Evolutionary conservation across 2,329 filamentous ascomycete genomes (phyloP).

Genomic region (Sporothrix dimorphospora): DNA sequence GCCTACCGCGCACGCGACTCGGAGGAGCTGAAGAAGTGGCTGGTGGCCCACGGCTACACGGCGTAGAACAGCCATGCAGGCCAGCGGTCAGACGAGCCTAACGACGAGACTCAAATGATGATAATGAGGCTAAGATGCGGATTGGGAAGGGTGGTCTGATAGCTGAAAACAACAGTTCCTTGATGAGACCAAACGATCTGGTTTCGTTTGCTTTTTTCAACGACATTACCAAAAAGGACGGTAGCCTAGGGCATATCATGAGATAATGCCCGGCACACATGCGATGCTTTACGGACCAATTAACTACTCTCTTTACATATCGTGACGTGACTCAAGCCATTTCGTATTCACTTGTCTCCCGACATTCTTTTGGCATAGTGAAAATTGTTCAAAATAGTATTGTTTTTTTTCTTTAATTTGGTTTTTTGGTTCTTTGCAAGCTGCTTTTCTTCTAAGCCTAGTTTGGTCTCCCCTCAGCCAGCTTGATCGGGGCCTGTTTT

Average conservation of each 20-base stretch:
- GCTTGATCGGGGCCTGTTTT: slow-evolving; percentile 7
- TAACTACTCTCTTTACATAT: background rate
- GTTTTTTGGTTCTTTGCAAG: slow-evolving; percentile 16
- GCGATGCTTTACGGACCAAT: background rate
- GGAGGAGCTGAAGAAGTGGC: slow-evolving; percentile 64
- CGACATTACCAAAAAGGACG: background rate
- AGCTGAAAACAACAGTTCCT: background rate
- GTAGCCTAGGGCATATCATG: background rate
- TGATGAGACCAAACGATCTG: background rate
- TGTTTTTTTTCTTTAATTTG: background rate
- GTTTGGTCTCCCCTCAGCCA: background rate
- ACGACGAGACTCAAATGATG: background rate
- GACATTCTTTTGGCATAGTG: background rate
- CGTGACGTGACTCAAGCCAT: background rate
- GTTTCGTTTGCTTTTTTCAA: background rate
- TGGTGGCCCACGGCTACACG: slow-evolving; percentile 28
- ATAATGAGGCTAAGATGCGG: slow-evolving; percentile 5
- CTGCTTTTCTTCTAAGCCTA: slow-evolving; percentile 13
- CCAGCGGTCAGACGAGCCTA: background rate
- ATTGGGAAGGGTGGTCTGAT: background rate
- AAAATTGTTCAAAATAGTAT: background rate
- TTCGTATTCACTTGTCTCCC: background rate
- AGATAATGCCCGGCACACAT: background rate
- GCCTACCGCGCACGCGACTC: slow-evolving; percentile 80
- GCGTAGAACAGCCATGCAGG: background rate